Base-by-base conservation (phyloP, 345 rosid species). In the Microcos paniculata region DNA sequence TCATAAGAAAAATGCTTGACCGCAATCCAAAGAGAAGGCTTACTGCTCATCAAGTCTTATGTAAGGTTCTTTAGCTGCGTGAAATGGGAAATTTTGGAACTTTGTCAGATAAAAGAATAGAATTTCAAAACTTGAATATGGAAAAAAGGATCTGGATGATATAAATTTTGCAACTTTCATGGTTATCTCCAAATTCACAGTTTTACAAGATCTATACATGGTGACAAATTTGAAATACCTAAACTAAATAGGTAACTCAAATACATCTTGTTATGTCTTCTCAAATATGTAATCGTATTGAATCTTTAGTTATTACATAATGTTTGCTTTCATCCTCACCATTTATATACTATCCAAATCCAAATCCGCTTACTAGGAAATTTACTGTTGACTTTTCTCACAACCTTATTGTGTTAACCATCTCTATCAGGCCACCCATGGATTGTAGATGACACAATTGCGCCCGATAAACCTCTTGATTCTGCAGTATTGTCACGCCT, bases 401-500 rank as follows among this genome's bases (percentile, higher is more conserved):
- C 19, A 46, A 26, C 28, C 55, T 23, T 24, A 33, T 63, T 35
- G 24, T 43, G 23, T 3, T 59, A 59, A 59, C 28, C 73, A 48
- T 70, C 62, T 24, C 18, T 13, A 12, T 28, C 82, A 92, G 97
- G 97, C 81, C 92, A 90, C 59, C 92, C 94, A 0, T 92, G 97
- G 97, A 87, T 92, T 62, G 86, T 90, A 79, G 97, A 90, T 80
- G 97, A 88, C 83, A 86, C 69, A 67, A 80, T 90, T 76, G 97
- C 94, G 57, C 97, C 97, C 19, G 97, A 92, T 76, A 92, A 85
- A 48, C 94, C 97, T 71, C 85, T 90, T 81, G 94, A 90, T 80
- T 92, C 90, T 38, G 94, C 94, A 30, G 92, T 92, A 55, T 79
- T 92, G 62, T 73, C 89, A 26, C 97, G 97, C 49, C 42, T 92